phyloP scores from a whole-genome alignment of 352 stramenopile species.

The Pythium coloratum region DNA sequence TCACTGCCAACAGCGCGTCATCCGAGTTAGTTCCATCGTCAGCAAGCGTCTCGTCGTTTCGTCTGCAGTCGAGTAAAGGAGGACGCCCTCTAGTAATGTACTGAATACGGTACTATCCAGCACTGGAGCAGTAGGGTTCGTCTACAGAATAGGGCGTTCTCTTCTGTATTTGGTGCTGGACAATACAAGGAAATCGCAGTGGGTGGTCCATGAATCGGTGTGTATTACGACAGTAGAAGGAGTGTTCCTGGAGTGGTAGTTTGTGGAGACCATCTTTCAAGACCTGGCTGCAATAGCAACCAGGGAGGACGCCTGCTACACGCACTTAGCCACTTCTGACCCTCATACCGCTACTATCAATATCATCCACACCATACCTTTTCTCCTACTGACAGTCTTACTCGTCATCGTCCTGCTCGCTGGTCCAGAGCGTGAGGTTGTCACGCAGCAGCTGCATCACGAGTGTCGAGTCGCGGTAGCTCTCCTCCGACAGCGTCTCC shows the following conservation, averaged over 20 bases:
- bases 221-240: not conserved
- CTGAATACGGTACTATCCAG: too few relatives aligned
- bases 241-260: not conserved
- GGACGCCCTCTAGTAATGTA: not conserved
- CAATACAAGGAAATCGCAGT: too few relatives aligned
- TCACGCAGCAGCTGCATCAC: conserved; percentile 41
- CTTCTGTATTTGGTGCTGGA: too few relatives aligned
- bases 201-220: not conserved
- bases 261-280: not conserved
- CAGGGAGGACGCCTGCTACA: not conserved
- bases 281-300: not conserved
- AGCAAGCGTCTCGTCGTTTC: too few relatives aligned
- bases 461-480: conserved; percentile 33
- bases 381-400: not conserved
- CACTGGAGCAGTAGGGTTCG: too few relatives aligned
- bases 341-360: conserved; percentile 1
- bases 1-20: too few relatives aligned
- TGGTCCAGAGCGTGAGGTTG: conserved; percentile 38
- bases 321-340: not conserved
- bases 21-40: too few relatives aligned
- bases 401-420: conserved; percentile 18
- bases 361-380: not conserved
- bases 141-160: too few relatives aligned
- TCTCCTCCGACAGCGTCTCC: conserved; percentile 36
- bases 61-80: not conserved